Evolutionary conservation across 2,329 filamentous ascomycete genomes (phyloP).

Genomic region (Botrytis tulipae): DNA sequence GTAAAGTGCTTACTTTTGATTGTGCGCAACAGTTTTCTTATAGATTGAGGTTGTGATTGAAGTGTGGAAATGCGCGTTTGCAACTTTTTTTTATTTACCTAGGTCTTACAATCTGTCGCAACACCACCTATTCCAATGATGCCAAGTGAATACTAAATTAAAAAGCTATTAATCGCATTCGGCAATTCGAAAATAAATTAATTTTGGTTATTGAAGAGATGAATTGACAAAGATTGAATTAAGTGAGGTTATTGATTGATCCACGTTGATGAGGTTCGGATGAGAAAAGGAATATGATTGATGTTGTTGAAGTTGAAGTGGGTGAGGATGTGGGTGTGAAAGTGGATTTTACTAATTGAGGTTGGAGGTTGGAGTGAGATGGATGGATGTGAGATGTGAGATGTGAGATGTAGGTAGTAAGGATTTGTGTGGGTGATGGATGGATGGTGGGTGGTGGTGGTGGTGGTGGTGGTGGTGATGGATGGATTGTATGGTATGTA

Average conservation of each 20-base stretch:
- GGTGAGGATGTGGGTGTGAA: not conserved
- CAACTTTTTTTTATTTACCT: not conserved
- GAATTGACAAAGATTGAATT: not conserved
- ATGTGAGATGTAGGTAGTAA: not conserved
- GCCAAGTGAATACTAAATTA: not conserved
- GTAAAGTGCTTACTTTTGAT: not conserved
- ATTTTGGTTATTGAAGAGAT: not conserved
- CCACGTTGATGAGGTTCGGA: not conserved
- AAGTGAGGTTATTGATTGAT: not conserved
- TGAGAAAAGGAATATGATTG: not conserved
- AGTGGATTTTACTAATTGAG: not conserved
- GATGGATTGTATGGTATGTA: not conserved
- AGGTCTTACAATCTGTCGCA: constrained; percentile 5
- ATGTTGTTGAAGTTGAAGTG: not conserved
- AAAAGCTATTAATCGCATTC: constrained; percentile 18
- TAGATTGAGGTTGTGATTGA: not conserved
- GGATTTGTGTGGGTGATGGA: not conserved
- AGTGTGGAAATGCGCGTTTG: constrained; percentile 12
- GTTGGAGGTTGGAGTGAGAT: not conserved
- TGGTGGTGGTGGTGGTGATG: no score
- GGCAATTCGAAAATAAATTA: not conserved
- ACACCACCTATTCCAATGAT: constrained; percentile 13
- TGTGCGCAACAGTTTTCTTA: constrained; percentile 1
- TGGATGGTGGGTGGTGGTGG: no score
- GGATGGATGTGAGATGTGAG: not conserved